Evolutionary conservation across 225 moss, liverwort and hornwort species (phyloP).

Genomic region (Thuidium tamariscinum): DNA sequence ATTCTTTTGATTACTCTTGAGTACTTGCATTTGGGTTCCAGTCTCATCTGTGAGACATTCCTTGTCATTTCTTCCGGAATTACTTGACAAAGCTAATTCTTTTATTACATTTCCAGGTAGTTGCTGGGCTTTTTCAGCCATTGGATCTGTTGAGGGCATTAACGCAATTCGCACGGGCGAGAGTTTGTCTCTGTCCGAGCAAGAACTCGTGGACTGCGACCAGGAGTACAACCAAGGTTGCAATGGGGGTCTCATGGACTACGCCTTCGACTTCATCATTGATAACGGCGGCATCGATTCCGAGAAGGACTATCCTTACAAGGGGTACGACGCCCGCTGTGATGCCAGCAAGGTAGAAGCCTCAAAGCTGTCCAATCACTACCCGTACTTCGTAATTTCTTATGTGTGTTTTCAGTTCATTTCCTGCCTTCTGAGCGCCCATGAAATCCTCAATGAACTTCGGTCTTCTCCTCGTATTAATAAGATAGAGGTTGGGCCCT

Average conservation of each 20-base stretch:
- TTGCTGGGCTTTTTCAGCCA: constrained; percentile 93
- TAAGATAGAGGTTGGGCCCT: neutral
- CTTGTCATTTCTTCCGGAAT: neutral
- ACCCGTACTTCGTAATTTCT: neutral
- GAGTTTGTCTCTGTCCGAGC: constrained; percentile 57
- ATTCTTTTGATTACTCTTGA: neutral
- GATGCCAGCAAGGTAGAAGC: constrained; percentile 24
- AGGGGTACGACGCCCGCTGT: constrained; percentile 55
- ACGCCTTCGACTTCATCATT: constrained; percentile 77
- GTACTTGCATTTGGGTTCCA: neutral
- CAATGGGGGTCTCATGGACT: constrained; percentile 93
- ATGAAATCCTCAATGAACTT: neutral
- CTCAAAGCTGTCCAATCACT: neutral
- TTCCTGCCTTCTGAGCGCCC: neutral
- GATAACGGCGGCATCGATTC: constrained; percentile 79
- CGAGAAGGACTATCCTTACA: constrained; percentile 76
- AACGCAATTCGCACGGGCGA: constrained; percentile 54
- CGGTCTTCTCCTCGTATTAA: neutral
- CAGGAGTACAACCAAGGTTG: constrained; percentile 78
- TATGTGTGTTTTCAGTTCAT: neutral
- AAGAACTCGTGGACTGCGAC: constrained; percentile 92
- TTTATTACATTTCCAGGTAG: constrained; percentile 29
- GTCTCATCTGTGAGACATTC: neutral
- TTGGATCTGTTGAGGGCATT: constrained; percentile 81
- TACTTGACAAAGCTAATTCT: neutral